Base-by-base conservation (phyloP, 2,329 filamentous ascomycete species). In the Alternaria rosae region DNA sequence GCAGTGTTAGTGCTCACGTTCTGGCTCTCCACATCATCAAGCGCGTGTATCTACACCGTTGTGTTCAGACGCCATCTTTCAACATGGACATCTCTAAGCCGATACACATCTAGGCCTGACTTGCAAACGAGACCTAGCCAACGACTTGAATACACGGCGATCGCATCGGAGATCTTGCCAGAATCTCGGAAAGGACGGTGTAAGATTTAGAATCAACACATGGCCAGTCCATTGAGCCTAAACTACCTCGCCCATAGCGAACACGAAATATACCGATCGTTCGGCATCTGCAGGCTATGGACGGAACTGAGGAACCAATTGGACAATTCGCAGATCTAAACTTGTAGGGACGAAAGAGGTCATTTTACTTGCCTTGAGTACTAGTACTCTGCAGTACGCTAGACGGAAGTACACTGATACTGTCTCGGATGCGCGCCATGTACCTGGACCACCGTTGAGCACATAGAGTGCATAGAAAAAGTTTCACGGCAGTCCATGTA, bases 271-370 rank as follows among this genome's bases (percentile, higher is more conserved):
- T 51, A 32, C 41, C 13, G 44, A 26, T 51, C 21, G 10, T 4
- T 25, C n/a, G 21, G n/a, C 26, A 51, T 45, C 42, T 57, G 13
- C 23, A 59, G 41, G 13, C 11, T 41, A 9, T 2, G 11, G 30
- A 30, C 26, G 32, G 6, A 50, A 44, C 2, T 11, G 45, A 51
- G 63, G 56, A 42, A 69, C 66, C 1, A 81, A 66, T 82, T 80
- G 20, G 78, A 73, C 20, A 84, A 70, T 5, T 70, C 73, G 0
- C 35, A 6, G 80, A 83, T n/a, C 69, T 62, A n/a, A 38, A 38
- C 35, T 25, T 35, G 47, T 23, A 6, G 17, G 20, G 20, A 23
- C 13, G 35, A 0, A 1, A 38, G 35, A 38, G 35, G 35, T 38
- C 0, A 38, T 38, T 38, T 0, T 38, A 38, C 35, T 5, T 38